Base-by-base conservation (phyloP, 1,284 basidiomycete species). In the Leccinum insolens region DNA sequence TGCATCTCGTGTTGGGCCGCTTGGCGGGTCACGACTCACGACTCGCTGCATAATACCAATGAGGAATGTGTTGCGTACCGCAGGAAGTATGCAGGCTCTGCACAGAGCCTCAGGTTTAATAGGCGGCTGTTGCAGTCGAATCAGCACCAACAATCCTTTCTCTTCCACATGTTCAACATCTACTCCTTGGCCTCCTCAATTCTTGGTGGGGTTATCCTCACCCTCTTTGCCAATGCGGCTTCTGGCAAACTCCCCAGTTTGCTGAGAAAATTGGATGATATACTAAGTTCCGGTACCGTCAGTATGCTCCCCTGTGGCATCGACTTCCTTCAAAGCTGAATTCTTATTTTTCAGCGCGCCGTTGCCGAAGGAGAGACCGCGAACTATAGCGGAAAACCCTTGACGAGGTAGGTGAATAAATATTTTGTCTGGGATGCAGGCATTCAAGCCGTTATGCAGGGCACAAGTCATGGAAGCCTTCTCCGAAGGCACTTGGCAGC, bases 1-100 rank as follows among this genome's bases (percentile, higher is more conserved):
- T 87, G 68, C 83, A 79, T 3, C 82, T 83, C 9, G 85, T 86
- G 71, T 87, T 87, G 20, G 72, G 75, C 1, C 66, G 75, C 20
- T 82, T 79, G 58, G 87, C 82, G 0, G 77, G 28, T 28, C 28
- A 0, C 28, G 28, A 28, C 28, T 28, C 28, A 25, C 25, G 25
- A 25, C 25, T 25, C 25, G 28, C 28, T 28, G 28, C 1, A 28
- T 1, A 28, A 28, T 28, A 4, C 28, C 28, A 28, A 28, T 4
- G 28, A 28, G 28, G 28, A 28, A 28, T 28, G 28, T 1, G 28
- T 28, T 28, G 28, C 28, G 28, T 28, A 28, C 28, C 28, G 1
- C 28, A 28, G 28, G 28, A 28, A 28, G 28, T 28, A 28, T 28
- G 28, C 28, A 20, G 2, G 31, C 14, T 20, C 5, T 66, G 49